Percentiles rank a stretch among this genome's conserved stretches.
phyloP scores from a whole-genome alignment of 306 rosid species.

The Sindora glabra region DNA sequence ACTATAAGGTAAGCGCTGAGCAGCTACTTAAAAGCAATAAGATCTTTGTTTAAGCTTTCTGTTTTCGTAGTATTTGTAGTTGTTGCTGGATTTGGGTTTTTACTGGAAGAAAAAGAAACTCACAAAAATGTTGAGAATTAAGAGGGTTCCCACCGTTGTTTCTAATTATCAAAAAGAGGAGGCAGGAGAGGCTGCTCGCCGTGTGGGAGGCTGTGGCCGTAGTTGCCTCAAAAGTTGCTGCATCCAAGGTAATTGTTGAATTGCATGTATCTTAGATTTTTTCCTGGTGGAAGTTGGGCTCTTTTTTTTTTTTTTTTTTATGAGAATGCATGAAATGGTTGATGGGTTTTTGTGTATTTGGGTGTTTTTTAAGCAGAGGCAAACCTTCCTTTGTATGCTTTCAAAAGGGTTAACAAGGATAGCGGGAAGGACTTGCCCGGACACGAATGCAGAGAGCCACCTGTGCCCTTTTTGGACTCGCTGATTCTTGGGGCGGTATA shows the following conservation, averaged over 20 bases:
- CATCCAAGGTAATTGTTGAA: constrained; percentile 51
- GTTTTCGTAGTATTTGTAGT: too few species aligned
- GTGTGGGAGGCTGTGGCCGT: constrained; percentile 75
- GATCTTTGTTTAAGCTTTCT: background rate
- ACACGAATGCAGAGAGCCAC: constrained; percentile 43
- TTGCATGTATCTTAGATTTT: background rate
- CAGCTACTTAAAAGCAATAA: constrained; percentile 1
- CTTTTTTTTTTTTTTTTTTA: too few species aligned
- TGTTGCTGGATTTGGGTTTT: constrained; percentile 8
- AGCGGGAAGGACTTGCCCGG: constrained; percentile 20
- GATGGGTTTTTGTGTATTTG: background rate
- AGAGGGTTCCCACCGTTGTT: constrained; percentile 87
- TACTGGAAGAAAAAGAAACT: background rate
- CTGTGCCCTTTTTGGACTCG: constrained; percentile 70
- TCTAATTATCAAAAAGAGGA: constrained; percentile 89
- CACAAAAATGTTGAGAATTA: constrained; percentile 72
- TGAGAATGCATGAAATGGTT: background rate
- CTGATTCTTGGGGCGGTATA: constrained; percentile 86
- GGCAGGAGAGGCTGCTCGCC: constrained; percentile 41
- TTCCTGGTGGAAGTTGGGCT: background rate
- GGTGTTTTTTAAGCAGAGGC: constrained; percentile 52
- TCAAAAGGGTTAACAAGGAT: constrained; percentile 34
- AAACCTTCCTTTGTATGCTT: constrained; percentile 83
- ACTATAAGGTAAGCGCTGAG: background rate
- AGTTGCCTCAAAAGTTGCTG: constrained; percentile 74